Percentiles rank a stretch among this genome's conserved stretches.
Conservation (phyloP, 768 basidiomycete genomes). For the Lactarius sp. region DNA sequence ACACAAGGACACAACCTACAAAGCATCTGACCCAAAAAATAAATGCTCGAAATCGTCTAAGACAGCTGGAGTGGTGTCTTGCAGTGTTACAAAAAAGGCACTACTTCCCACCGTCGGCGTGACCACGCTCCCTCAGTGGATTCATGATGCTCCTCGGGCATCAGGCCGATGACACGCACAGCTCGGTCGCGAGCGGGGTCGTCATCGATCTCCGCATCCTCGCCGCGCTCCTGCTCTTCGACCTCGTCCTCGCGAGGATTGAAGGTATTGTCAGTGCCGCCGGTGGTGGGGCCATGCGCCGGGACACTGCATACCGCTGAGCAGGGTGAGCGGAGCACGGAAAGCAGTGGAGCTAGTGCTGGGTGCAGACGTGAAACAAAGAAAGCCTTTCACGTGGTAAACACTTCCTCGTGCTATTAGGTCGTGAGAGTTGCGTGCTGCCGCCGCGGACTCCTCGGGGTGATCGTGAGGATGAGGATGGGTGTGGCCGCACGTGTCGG, state of each 20-base stretch:
- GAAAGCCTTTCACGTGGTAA: too few relatives aligned
- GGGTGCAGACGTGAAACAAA: conserved; percentile 59
- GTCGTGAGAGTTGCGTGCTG: too few relatives aligned
- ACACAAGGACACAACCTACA: background rate
- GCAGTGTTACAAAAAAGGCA: conserved; percentile 37
- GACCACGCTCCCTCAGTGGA: conserved; percentile 37
- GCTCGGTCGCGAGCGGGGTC: conserved; percentile 51
- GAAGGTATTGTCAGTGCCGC: conserved; percentile 27
- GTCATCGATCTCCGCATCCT: conserved; percentile 77
- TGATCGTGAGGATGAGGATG: too few relatives aligned
- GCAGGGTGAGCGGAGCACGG: conserved; percentile 48
- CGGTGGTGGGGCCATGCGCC: conserved; percentile 23
- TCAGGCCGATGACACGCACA: conserved; percentile 50
- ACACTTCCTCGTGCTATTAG: too few relatives aligned
- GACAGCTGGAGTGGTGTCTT: background rate
- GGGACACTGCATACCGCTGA: conserved; percentile 29
- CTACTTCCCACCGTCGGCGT: conserved; percentile 46
- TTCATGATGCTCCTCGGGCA: conserved; percentile 36
- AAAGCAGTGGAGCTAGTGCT: conserved; percentile 54
- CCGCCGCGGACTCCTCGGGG: too few relatives aligned
- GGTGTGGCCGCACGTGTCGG: too few relatives aligned
- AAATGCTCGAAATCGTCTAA: background rate
- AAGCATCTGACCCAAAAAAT: background rate
- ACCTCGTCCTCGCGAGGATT: conserved; percentile 76
- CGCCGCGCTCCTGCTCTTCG: conserved; percentile 70